Evolutionary conservation across 768 basidiomycete species (phyloP), one percentile per base, ranked within the genome.

Genomic region (Inosperma sp.): DNA sequence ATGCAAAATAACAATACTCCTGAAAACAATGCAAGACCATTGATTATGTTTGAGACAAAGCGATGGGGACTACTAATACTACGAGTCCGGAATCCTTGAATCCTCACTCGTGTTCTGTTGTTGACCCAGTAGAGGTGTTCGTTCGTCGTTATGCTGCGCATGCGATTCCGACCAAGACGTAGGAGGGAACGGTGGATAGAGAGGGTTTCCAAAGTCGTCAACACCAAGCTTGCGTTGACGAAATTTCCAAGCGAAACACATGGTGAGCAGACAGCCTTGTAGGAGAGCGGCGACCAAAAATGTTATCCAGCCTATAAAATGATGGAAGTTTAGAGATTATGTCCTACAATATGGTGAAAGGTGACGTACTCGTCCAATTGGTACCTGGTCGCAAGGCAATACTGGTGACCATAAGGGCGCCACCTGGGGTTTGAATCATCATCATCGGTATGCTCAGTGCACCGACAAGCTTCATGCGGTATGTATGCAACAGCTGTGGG

Each of bases 371-470:
- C 4, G 88, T 90, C 88, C 88, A 92, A 61, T 91, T 83, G 0
- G 88, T 90, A 0, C 85, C 86, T 2, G 86, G 86, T 49, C 88
- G 72, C 21, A 89, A 68, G 6, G 85, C 88, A 50, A 93, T 88
- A 55, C 84, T 88, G 4, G 84, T 55, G 5, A 90, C 86, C 85
- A 97, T 94, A n/a, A 90, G 63, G 3, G 89, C 71, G 1, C 88
- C 86, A 3, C 93, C 94, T 3, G 93, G 93, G 10, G 82, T 91
- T 68, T 98, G 95, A 13, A 99, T 89, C 41, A 81, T 70, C 95
- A 99, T 97, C 83, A 92, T 97, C 1, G 88, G 86, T 50, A 99
- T 88, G 61, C 91, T 93, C 13, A 98, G 73, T 0, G 93, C 92
- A 3, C 95, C 95, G 7, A 98, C 93, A 10, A 95, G 78, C 61